Evolutionary conservation across 805 yeast species (phyloP).

Genomic region (Suhomyces sp.): DNA sequence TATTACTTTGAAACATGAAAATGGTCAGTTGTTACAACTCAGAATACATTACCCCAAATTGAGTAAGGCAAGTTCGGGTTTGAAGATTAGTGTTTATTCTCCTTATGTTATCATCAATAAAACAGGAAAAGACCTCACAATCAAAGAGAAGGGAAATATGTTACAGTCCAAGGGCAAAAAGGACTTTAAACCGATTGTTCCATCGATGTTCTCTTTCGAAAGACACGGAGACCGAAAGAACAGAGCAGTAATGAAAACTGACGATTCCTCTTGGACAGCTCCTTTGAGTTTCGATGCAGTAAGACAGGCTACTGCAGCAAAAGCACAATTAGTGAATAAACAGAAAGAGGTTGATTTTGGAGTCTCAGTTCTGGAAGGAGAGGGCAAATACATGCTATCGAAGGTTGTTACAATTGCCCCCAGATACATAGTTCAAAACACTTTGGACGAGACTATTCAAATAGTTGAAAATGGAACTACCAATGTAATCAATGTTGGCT

Average conservation of each 20-base stretch:
- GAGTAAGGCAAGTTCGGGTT: slow-evolving; percentile 52
- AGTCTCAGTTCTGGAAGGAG: slow-evolving; percentile 72
- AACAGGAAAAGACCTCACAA: slow-evolving; percentile 62
- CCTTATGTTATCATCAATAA: slow-evolving; percentile 84
- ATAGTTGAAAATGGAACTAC: slow-evolving; percentile 69
- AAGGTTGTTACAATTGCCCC: slow-evolving; percentile 82
- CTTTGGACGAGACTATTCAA: slow-evolving; percentile 51
- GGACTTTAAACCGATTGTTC: slow-evolving; percentile 35
- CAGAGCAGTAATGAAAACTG: slow-evolving; percentile 63
- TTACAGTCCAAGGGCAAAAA: slow-evolving; percentile 45
- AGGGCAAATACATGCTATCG: slow-evolving; percentile 73
- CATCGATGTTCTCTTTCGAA: slow-evolving; percentile 85
- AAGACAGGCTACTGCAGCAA: slow-evolving; percentile 68
- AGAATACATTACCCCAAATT: slow-evolving; percentile 59
- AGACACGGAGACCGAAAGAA: slow-evolving; percentile 54
- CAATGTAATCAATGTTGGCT: slow-evolving; percentile 41
- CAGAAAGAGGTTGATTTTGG: slow-evolving; percentile 73
- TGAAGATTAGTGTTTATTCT: slow-evolving; percentile 67
- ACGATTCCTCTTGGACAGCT: slow-evolving; percentile 67
- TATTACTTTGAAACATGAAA: slow-evolving; percentile 51
- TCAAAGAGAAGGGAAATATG: slow-evolving; percentile 58
- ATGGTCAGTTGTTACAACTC: slow-evolving; percentile 66
- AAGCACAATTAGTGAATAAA: slow-evolving; percentile 45
- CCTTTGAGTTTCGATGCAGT: slow-evolving; percentile 85
- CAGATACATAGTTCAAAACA: slow-evolving; percentile 71